A percentile compares a stretch with the other conserved stretches of the same genome.
phyloP scores from a whole-genome alignment of 352 stramenopile genomes.

The Pilasporangium apinafurcum region DNA sequence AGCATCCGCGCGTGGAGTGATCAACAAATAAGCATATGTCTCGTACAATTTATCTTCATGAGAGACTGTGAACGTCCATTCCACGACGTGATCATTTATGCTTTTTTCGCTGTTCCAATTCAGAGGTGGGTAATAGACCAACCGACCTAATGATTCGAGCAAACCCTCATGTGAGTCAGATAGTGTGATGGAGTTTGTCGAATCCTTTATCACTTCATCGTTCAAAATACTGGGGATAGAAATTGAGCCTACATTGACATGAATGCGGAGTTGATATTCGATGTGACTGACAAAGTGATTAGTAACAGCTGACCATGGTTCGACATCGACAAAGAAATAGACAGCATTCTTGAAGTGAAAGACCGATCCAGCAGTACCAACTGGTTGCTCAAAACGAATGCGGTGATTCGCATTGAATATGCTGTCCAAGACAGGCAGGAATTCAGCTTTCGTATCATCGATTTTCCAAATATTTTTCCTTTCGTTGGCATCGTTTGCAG shows the following conservation, averaged over 20 bases:
- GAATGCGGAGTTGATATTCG: conserved; percentile 11
- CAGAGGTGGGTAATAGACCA: conserved; percentile 29
- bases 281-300: neutral
- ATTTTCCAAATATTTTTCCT: conserved; percentile 20
- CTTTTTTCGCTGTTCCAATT: conserved; percentile 45
- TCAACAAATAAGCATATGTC: conserved; percentile 27
- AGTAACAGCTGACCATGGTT: neutral
- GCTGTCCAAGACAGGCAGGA: conserved; percentile 13
- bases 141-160: conserved; percentile 6
- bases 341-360: conserved; percentile 14
- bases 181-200: neutral
- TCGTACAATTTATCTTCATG: conserved; percentile 9
- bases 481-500: conserved; percentile 7
- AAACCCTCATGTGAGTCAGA: conserved; percentile 12
- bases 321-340: conserved; percentile 12
- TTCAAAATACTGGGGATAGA: neutral
- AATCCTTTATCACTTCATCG: neutral
- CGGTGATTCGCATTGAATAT: conserved; percentile 9
- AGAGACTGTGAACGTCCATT: conserved; percentile 40
- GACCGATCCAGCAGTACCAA: neutral
- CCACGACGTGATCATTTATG: conserved; percentile 15
- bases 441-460: conserved; percentile 17
- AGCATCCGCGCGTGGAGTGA: conserved; percentile 19
- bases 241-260: conserved; percentile 13
- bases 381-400: conserved; percentile 1